phyloP scores from a whole-genome alignment of 2,329 filamentous ascomycete genomes.

The Cercospora sp. region DNA sequence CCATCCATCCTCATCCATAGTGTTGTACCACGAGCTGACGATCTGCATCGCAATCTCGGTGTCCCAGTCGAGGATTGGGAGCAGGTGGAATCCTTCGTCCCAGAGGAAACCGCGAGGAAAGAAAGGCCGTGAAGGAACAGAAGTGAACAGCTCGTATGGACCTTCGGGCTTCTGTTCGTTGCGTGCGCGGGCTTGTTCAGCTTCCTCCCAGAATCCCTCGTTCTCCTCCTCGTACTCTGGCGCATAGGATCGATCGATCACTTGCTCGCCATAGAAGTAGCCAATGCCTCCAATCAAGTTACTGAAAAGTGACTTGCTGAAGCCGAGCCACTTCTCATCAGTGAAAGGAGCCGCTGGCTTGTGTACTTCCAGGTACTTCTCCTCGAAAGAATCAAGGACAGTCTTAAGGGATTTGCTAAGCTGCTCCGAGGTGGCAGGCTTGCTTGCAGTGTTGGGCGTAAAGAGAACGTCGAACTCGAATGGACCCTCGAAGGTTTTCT shows the following conservation, averaged over 20 bases:
- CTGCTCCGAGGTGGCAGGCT: constrained; percentile 51
- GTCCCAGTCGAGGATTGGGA: constrained; percentile 92
- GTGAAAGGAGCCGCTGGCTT: constrained; percentile 74
- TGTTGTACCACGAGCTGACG: constrained; percentile 89
- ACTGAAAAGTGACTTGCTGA: constrained; percentile 88
- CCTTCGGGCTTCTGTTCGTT: constrained; percentile 71
- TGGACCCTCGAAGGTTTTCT: constrained; percentile 85
- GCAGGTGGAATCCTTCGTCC: constrained; percentile 95
- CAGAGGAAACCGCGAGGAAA: constrained; percentile 96
- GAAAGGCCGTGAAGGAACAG: constrained; percentile 88
- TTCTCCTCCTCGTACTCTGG: constrained; percentile 91
- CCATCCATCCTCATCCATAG: constrained; percentile 97
- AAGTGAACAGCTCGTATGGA: constrained; percentile 85
- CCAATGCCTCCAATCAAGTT: constrained; percentile 93
- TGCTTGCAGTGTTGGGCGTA: constrained; percentile 66
- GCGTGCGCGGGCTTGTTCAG: constrained; percentile 72
- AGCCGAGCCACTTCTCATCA: constrained; percentile 69
- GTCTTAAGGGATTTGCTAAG: constrained; percentile 69
- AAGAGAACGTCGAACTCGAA: constrained; percentile 94
- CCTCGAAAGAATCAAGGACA: constrained; percentile 67
- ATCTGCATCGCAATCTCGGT: constrained; percentile 83
- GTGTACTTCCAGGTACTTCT: constrained; percentile 72
- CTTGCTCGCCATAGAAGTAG: constrained; percentile 85
- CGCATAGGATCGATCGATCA: constrained; percentile 90
- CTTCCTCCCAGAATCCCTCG: constrained; percentile 93